These are phyloP conservation scores for Peniophora sp. DNA, from an alignment of 1,284 basidiomycete species.

Conservation along the genomic window DNA sequence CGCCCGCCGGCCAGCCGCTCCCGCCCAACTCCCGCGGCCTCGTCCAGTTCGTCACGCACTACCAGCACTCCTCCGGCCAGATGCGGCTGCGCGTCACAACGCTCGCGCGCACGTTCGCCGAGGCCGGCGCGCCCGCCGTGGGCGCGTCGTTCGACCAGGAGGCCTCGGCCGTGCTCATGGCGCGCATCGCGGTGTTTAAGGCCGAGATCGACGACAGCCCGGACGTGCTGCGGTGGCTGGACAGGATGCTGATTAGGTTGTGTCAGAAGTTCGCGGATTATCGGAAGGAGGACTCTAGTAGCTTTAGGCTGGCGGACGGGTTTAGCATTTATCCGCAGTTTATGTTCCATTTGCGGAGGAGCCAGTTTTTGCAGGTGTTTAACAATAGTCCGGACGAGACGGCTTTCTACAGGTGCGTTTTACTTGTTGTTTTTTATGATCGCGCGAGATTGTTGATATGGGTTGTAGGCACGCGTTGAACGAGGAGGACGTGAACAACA, in stretches of 20 bases:
- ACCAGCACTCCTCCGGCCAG: slow-evolving; percentile 95
- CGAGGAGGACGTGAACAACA: slow-evolving; percentile 98
- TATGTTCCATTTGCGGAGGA: slow-evolving; percentile 98
- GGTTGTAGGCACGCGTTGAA: slow-evolving; percentile 81
- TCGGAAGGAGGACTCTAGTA: slow-evolving; percentile 93
- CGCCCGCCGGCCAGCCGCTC: slow-evolving; percentile 93
- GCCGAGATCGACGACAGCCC: slow-evolving; percentile 99
- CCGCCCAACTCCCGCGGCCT: slow-evolving; percentile 89
- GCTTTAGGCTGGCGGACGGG: slow-evolving; percentile 90
- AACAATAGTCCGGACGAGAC: slow-evolving; percentile 99
- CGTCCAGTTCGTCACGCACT: slow-evolving; percentile 98
- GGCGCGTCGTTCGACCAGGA: slow-evolving; percentile 97
- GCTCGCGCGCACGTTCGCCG: slow-evolving; percentile 94
- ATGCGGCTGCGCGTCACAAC: slow-evolving; percentile 94
- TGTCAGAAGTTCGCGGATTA: slow-evolving; percentile 99
- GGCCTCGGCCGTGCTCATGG: slow-evolving; percentile 97
- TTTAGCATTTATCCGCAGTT: slow-evolving; percentile 99
- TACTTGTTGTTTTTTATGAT: background rate
- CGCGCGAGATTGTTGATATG: slow-evolving; percentile 6
- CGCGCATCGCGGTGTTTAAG: slow-evolving; percentile 98
- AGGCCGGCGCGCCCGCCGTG: slow-evolving; percentile 90
- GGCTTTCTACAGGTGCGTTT: slow-evolving; percentile 84
- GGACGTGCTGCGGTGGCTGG: slow-evolving; percentile 95
- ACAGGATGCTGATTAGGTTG: slow-evolving; percentile 96
- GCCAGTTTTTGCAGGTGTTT: slow-evolving; percentile 99